Base-by-base conservation (phyloP, 2,329 filamentous ascomycete species). In the Ophiostoma ips region DNA sequence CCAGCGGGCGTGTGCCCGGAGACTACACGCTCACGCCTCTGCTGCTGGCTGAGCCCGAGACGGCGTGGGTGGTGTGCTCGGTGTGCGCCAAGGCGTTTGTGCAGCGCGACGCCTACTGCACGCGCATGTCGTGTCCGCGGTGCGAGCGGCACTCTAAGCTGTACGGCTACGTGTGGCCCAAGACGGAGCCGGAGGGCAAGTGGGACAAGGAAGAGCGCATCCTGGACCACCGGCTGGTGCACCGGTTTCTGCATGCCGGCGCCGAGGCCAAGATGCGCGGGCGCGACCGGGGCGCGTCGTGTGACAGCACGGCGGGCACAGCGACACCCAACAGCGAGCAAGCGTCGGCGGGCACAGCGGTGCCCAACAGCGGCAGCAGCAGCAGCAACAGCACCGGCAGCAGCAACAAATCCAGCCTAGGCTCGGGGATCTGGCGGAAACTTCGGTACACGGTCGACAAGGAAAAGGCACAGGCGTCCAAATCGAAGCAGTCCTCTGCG, bases 111-210 rank as follows among this genome's bases (percentile, higher is more conserved):
- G 87, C 87, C 0, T 95, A 94, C 63, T 83, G 82, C 56, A 95
- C 89, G 1, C 79, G 83, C 48, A 81, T 84, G 46, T 83, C 87
- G 15, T 98, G 92, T 63, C 89, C 87, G 4, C 79, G 92, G 7
- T 98, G 92, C 64, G 92, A 98, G 67, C 79, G 92, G 0, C 92
- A 98, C 62, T 94, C 86, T 15, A 96, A 94, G 68, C 69, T 98
- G 1, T 98, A 96, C 62, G 94, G 94, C 0, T 95, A 85, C 61
- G 73, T 84, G 51, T 98, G 92, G 92, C 92, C 92, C 6, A 95
- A 98, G 70, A 96, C 92, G 0, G 84, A 95, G 53, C 83, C 75
- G 54, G 79, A 83, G 24, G 86, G 86, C 1, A 78, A 79, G 15
- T 65, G 76, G 18, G 92, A 96, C 61, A 81, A 77, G 51, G 79